Evolutionary conservation across 805 yeast species (phyloP).

Genomic region (Lipomyces japonicus): DNA sequence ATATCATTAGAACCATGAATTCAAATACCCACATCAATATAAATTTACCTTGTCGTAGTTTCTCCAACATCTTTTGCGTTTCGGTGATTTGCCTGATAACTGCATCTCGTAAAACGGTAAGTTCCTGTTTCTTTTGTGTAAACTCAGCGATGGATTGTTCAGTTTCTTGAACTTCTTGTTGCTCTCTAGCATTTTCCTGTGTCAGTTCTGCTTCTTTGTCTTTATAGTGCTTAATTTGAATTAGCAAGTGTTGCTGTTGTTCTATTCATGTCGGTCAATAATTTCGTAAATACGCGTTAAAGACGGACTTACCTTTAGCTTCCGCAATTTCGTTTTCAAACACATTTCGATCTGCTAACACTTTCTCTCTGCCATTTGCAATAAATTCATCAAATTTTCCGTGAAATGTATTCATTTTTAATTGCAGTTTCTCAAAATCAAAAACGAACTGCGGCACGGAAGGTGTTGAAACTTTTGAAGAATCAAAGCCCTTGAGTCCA

Average conservation of each 20-base stretch:
- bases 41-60: conserved; percentile 37
- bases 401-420: conserved; percentile 43
- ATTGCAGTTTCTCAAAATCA: conserved; percentile 39
- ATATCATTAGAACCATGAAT: too few relatives aligned
- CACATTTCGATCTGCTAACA: conserved; percentile 26
- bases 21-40: neutral
- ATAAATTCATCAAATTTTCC: conserved; percentile 40
- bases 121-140: conserved; percentile 31
- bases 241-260: conserved; percentile 34
- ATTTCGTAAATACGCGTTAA: neutral
- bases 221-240: conserved; percentile 34
- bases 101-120: conserved; percentile 25
- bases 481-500: neutral
- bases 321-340: conserved; percentile 26
- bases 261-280: conserved; percentile 12
- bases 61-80: conserved; percentile 36
- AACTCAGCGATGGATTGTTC: conserved; percentile 31
- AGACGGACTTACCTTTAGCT: conserved; percentile 20
- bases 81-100: conserved; percentile 36
- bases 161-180: conserved; percentile 32
- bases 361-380: conserved; percentile 36
- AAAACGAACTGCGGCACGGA: conserved; percentile 30
- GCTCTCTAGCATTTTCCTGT: conserved; percentile 28
- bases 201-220: conserved; percentile 25
- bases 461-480: conserved; percentile 10